Conservation (phyloP, 208 protist genomes). For the Trypanosoma brucei region DNA sequence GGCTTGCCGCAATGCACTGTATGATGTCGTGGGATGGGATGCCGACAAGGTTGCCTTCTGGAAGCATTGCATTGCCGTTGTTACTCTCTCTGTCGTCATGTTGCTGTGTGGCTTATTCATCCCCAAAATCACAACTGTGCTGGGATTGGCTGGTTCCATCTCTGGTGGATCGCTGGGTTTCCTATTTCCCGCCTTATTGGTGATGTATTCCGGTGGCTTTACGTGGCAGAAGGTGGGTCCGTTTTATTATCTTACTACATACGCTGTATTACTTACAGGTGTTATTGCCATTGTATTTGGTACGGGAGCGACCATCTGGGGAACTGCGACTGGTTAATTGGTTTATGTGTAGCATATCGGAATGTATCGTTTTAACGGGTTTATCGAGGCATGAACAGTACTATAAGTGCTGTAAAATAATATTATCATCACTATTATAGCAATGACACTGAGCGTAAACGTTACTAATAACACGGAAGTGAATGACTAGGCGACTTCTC, state of each 20-base stretch:
- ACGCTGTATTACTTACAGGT: constrained; percentile 44
- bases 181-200: constrained; percentile 73
- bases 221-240: constrained; percentile 44
- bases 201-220: constrained; percentile 65
- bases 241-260: constrained; percentile 44
- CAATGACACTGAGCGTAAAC: too few relatives aligned
- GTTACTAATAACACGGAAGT: too few relatives aligned
- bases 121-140: constrained; percentile 71
- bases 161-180: constrained; percentile 73
- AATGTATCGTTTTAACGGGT: neutral
- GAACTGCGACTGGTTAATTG: neutral
- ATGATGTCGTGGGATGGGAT: constrained; percentile 46
- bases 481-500: too few relatives aligned
- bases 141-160: constrained; percentile 65
- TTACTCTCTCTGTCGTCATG: constrained; percentile 40
- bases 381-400: neutral
- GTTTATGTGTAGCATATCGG: neutral
- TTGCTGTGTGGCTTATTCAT: constrained; percentile 77
- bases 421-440: too few relatives aligned
- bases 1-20: constrained; percentile 52
- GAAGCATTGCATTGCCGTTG: constrained; percentile 46
- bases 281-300: constrained; percentile 67
- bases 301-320: constrained; percentile 55
- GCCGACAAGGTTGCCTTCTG: constrained; percentile 47
- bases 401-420: neutral